These are phyloP conservation scores for Trametes sanguinea DNA, from an alignment of 768 basidiomycete genomes.

Conservation along the genomic window DNA sequence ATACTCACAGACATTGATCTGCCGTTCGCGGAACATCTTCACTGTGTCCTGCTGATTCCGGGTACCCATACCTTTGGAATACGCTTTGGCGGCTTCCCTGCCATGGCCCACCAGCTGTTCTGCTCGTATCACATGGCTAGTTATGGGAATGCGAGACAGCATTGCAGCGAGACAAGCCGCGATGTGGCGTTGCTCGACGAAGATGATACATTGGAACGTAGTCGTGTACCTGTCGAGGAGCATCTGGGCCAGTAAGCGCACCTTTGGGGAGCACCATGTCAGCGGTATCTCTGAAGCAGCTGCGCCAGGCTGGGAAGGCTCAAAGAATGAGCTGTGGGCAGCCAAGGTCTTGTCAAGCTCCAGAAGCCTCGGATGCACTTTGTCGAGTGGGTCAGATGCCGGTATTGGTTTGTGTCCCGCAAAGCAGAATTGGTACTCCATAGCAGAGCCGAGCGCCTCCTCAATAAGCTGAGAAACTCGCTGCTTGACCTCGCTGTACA, in stretches of 20 bases:
- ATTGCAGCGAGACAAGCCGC: conserved; percentile 70
- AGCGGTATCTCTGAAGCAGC: conserved; percentile 47
- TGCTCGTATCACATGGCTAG: conserved; percentile 58
- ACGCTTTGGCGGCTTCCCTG: conserved; percentile 38
- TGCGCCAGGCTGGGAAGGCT: conserved; percentile 30
- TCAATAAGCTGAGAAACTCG: conserved; percentile 45
- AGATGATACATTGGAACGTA: conserved; percentile 80
- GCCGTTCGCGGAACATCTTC: conserved; percentile 60
- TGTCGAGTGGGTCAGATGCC: neutral
- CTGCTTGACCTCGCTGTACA: conserved; percentile 60
- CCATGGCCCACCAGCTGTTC: conserved; percentile 76
- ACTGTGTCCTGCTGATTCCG: conserved; percentile 62
- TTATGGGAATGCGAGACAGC: conserved; percentile 58
- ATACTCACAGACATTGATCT: conserved; percentile 67
- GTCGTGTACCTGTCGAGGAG: conserved; percentile 54
- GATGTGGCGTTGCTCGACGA: conserved; percentile 83
- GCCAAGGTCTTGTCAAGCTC: conserved; percentile 53
- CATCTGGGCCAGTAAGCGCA: conserved; percentile 61
- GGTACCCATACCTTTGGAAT: conserved; percentile 52
- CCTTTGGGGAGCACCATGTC: conserved; percentile 76
- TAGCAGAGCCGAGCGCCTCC: conserved; percentile 28
- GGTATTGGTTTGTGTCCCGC: conserved; percentile 1
- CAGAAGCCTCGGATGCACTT: conserved; percentile 42
- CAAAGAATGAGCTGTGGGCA: conserved; percentile 44
- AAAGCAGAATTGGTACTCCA: conserved; percentile 28